Base-by-base conservation (phyloP, 345 rosid genomes). In the Xanthoceras sorbifolium region DNA sequence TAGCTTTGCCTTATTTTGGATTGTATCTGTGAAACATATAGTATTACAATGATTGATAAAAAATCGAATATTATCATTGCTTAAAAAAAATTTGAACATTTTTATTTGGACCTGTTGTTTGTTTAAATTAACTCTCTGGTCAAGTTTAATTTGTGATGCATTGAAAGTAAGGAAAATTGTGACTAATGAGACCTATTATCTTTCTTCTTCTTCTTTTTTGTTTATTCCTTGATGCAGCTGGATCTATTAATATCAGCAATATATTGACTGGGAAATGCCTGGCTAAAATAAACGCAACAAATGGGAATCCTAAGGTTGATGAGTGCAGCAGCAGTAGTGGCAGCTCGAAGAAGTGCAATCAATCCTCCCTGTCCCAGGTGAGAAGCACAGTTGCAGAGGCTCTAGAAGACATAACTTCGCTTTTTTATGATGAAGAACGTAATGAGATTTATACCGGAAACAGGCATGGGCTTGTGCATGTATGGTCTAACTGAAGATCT, bases 191-290 rank as follows among this genome's bases (percentile, higher is more conserved):
- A 63, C 44, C 48, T 62, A 3, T 64, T 12, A 1, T 68, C 42
- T 78, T 32, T 23, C 12, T 1, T 72, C 32, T n/a, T 3, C 25
- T 64, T 60, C 31, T 23, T 74, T 82, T 62, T 67, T n/a, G n/a
- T n/a, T n/a, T n/a, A n/a, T n/a, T n/a, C n/a, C n/a, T n/a, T 73
- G 72, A n/a, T 79, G 80, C 91, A 89, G 94, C 94, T 78, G 98
- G 97, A 0, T 94, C 99, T 0, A 94, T 96, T 77, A 93, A 94
- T 81, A 80, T 96, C 72, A 92, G 97, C 89, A 96, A 89, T 64
- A 96, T 96, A 81, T 81, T 92, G 91, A 94, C 97, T 0, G 98
- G 99, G 76, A 96, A 96, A 80, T 96, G 98, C 87, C 86, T 92
- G 72, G 97, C 95, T 2, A 96, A 96, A 77, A 92, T 93, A 84